These are phyloP conservation scores for Trichopus zeylanicus DNA, from an alignment of 116 monocot species.

Conservation along the genomic window DNA sequence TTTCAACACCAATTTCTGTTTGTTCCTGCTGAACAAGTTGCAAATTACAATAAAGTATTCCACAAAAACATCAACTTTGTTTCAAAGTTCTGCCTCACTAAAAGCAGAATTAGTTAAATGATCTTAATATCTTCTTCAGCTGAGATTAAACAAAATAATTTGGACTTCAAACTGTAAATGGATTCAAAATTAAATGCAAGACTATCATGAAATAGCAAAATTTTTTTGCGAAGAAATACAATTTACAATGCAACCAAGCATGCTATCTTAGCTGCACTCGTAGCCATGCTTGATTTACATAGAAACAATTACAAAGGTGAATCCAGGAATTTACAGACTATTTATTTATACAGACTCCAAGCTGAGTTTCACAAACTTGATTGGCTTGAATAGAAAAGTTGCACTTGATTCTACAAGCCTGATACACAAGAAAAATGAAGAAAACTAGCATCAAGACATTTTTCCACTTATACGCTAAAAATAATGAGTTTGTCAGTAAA, in stretches of 20 bases:
- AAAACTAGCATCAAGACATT: background rate
- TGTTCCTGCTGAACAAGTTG: too few relatives aligned
- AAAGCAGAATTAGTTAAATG: too few relatives aligned
- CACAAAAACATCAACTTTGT: background rate
- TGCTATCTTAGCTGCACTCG: background rate
- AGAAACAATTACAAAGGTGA: background rate
- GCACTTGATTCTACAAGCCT: too few relatives aligned
- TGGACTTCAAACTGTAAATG: background rate
- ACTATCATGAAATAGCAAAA: background rate
- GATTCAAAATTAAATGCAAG: background rate
- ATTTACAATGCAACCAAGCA: background rate
- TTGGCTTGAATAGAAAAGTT: too few relatives aligned
- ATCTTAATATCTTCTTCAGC: too few relatives aligned
- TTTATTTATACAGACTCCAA: background rate
- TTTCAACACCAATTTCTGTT: too few relatives aligned
- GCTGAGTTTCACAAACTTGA: background rate
- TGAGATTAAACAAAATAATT: too few relatives aligned
- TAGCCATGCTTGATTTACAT: background rate
- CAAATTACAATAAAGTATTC: background rate
- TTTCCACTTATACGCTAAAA: background rate
- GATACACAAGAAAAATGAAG: background rate
- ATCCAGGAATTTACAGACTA: background rate
- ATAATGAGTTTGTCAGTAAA: background rate
- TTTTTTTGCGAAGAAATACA: background rate
- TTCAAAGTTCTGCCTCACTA: background rate